Evolutionary conservation across 176 grass and related monocot genomes (phyloP).

Genomic region (Eremochloa ophiuroides): DNA sequence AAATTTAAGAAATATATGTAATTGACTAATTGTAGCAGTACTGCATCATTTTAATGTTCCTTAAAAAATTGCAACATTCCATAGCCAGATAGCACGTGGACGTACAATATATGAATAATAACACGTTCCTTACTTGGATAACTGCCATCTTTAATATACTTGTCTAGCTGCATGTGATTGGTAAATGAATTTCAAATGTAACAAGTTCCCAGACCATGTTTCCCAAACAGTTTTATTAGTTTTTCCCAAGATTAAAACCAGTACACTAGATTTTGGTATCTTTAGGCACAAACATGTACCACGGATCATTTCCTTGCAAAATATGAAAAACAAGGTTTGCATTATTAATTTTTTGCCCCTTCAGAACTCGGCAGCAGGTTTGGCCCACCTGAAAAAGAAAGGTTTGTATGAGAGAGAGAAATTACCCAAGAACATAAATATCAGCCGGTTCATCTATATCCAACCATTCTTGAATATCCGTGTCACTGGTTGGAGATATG

Average conservation of each 20-base stretch:
- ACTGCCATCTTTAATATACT: not conserved
- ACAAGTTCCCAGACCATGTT: not conserved
- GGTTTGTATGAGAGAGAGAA: not conserved
- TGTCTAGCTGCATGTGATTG: not conserved
- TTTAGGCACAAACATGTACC: not conserved
- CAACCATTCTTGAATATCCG: slow-evolving; percentile 66
- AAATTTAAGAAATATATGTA: not conserved
- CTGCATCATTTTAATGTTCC: not conserved
- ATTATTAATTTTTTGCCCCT: not conserved
- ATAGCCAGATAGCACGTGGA: not conserved
- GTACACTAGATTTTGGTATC: not conserved
- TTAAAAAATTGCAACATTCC: not conserved
- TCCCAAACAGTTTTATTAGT: not conserved
- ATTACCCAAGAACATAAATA: slow-evolving; percentile 89
- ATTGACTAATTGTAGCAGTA: not conserved
- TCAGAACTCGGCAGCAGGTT: not conserved
- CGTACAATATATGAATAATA: not conserved
- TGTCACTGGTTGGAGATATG: slow-evolving; percentile 48
- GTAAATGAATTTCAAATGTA: not conserved
- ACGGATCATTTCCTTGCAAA: not conserved
- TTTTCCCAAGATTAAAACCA: not conserved
- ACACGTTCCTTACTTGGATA: too few species aligned
- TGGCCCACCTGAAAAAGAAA: not conserved
- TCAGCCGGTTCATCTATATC: slow-evolving; percentile 67
- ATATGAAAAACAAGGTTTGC: not conserved